A percentile compares a stretch with the other conserved stretches of the same genome.
phyloP scores from a whole-genome alignment of 768 basidiomycete genomes.

The Termitomyces sp. region DNA sequence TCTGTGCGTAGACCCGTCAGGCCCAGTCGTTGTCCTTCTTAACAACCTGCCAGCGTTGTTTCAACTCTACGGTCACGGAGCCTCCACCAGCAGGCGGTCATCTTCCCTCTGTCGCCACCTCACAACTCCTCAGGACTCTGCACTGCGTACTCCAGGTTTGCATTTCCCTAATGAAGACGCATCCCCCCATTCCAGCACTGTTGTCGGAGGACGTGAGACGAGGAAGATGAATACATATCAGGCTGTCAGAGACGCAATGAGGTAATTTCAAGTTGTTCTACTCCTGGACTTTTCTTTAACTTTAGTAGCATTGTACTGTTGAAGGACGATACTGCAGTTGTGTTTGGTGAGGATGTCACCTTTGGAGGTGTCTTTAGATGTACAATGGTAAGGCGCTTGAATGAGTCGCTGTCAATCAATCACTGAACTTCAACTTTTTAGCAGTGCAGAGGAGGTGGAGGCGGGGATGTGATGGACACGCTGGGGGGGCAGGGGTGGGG shows the following conservation, averaged over 20 bases:
- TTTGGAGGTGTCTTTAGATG: slow-evolving; percentile 96
- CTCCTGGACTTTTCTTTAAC: background rate
- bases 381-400: slow-evolving; percentile 72
- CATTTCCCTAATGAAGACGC: slow-evolving; percentile 62
- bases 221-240: slow-evolving; percentile 96
- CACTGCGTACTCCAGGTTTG: slow-evolving; percentile 43
- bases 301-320: slow-evolving; percentile 63
- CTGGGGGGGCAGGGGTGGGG: no score
- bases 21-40: background rate
- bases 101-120: slow-evolving; percentile 65
- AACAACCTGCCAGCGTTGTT: slow-evolving; percentile 25
- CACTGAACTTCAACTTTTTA: no score
- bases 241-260: slow-evolving; percentile 86
- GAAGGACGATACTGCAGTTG: slow-evolving; percentile 82
- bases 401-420: no score
- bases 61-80: slow-evolving; percentile 49
- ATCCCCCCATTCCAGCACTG: no score
- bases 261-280: slow-evolving; percentile 31
- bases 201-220: slow-evolving; percentile 41
- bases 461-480: no score
- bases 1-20: slow-evolving; percentile 10
- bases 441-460: no score
- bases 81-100: slow-evolving; percentile 80
- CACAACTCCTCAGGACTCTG: slow-evolving; percentile 51
- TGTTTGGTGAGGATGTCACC: slow-evolving; percentile 89